These are phyloP conservation scores for Brachypodium distachyon DNA, from an alignment of 202 grass and related monocot species.

Conservation along the genomic window DNA sequence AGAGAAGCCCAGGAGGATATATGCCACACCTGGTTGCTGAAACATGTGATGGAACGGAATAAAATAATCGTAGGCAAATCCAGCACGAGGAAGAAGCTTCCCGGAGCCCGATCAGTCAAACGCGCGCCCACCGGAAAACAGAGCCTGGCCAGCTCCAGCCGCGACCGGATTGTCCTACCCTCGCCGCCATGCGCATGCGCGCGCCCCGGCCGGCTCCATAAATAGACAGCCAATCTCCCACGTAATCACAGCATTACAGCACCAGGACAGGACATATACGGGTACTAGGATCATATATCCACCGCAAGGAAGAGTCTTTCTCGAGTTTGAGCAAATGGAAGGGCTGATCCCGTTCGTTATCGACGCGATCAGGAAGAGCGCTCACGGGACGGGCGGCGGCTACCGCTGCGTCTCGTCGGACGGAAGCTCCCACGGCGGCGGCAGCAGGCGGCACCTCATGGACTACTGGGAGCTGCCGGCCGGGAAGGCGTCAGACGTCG, in stretches of 20 bases:
- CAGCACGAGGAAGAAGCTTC: constrained; percentile 16
- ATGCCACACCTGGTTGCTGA: not conserved
- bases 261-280: too few relatives aligned
- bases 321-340: constrained; percentile 41
- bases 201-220: not conserved
- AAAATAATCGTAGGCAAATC: not conserved
- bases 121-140: not conserved
- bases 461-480: constrained; percentile 31
- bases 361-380: constrained; percentile 58
- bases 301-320: not conserved
- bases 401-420: constrained; percentile 49
- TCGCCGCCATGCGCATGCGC: not conserved
- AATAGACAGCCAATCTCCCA: not conserved
- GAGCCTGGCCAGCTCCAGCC: not conserved
- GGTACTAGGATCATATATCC: too few relatives aligned
- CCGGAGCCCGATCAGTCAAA: not conserved
- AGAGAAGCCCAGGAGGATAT: not conserved
- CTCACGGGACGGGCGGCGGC: not conserved
- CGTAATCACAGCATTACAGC: not conserved
- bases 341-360: constrained; percentile 84
- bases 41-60: constrained; percentile 16
- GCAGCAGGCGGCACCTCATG: constrained; percentile 31
- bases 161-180: not conserved
- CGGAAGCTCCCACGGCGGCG: constrained; percentile 33
- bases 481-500: not conserved